Percentiles rank a stretch among this genome's conserved stretches.
Evolutionary conservation across 192 early-diverging fungal genomes (phyloP).

Genomic region (Ramicandelaber brevisporus): DNA sequence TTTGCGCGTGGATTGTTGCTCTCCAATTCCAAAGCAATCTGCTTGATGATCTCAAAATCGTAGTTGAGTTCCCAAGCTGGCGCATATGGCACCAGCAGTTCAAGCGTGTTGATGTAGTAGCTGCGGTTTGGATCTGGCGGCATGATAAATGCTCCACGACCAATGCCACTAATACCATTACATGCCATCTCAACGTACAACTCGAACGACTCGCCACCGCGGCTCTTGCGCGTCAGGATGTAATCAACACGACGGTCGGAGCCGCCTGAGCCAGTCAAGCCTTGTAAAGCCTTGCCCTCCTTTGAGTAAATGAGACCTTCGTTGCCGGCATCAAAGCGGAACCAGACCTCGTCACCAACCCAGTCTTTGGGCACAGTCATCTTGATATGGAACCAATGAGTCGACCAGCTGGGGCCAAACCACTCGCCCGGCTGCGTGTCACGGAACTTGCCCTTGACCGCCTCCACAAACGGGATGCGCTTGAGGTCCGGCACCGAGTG

Average conservation of each 20-base stretch:
- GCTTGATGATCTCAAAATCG: conserved; percentile 52
- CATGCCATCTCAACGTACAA: conserved; percentile 82
- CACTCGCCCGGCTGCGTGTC: conserved; percentile 38
- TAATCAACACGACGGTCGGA: conserved; percentile 24
- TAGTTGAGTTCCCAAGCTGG: conserved; percentile 39
- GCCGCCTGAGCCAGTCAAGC: conserved; percentile 54
- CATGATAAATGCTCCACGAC: conserved; percentile 27
- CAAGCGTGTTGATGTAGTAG: conserved; percentile 31
- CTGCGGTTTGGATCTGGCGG: conserved; percentile 36
- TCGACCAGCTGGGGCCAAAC: conserved; percentile 78
- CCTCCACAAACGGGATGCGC: conserved; percentile 17
- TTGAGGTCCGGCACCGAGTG: too few relatives aligned
- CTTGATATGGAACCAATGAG: conserved; percentile 46
- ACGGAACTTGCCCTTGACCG: conserved; percentile 31
- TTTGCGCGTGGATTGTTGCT: conserved; percentile 34
- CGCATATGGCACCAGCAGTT: conserved; percentile 44
- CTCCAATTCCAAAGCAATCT: conserved; percentile 42
- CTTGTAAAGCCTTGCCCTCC: conserved; percentile 58
- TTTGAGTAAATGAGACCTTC: conserved; percentile 81
- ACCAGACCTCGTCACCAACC: conserved; percentile 45
- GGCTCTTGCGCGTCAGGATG: too few relatives aligned
- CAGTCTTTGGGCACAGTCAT: conserved; percentile 36
- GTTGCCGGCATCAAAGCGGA: conserved; percentile 66
- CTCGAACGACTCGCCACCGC: conserved; percentile 33
- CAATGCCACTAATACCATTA: conserved; percentile 78